Conservation (phyloP, 495 filamentous ascomycete genomes). For the Hypoxylon lienhwacheense region DNA sequence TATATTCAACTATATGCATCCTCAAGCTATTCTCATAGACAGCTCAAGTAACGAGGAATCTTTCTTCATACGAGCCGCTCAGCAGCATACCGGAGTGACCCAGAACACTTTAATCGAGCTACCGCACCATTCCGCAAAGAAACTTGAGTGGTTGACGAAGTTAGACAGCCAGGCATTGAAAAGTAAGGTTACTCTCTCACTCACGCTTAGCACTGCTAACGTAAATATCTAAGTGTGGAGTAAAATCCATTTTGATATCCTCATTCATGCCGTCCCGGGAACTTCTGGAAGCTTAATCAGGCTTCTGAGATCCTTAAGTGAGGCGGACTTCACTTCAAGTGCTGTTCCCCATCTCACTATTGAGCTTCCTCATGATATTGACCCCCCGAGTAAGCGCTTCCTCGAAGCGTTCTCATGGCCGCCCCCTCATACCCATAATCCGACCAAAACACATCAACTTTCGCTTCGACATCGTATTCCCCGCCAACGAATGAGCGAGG, state of each 20-base stretch:
- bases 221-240: slow-evolving; percentile 66
- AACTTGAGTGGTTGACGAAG: slow-evolving; percentile 73
- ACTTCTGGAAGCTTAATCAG: slow-evolving; percentile 72
- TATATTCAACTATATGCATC: slow-evolving; percentile 60
- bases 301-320: slow-evolving; percentile 69
- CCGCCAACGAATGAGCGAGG: slow-evolving; percentile 53
- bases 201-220: slow-evolving; percentile 17
- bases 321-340: slow-evolving; percentile 71
- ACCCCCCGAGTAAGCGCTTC: slow-evolving; percentile 60
- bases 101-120: slow-evolving; percentile 64
- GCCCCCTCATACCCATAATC: slow-evolving; percentile 45
- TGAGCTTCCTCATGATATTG: slow-evolving; percentile 71
- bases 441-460: slow-evolving; percentile 51
- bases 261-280: slow-evolving; percentile 69
- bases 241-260: slow-evolving; percentile 69
- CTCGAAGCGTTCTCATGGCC: slow-evolving; percentile 67
- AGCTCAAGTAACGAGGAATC: slow-evolving; percentile 51
- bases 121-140: slow-evolving; percentile 59
- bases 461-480: slow-evolving; percentile 73
- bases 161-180: slow-evolving; percentile 71
- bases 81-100: slow-evolving; percentile 46
- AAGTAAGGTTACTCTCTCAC: slow-evolving; percentile 48
- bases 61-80: slow-evolving; percentile 58
- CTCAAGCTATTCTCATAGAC: slow-evolving; percentile 59
- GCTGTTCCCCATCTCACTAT: slow-evolving; percentile 71